These are phyloP conservation scores for Hirsutella minnesotensis DNA, from an alignment of 2,329 filamentous ascomycete genomes.

Conservation along the genomic window DNA sequence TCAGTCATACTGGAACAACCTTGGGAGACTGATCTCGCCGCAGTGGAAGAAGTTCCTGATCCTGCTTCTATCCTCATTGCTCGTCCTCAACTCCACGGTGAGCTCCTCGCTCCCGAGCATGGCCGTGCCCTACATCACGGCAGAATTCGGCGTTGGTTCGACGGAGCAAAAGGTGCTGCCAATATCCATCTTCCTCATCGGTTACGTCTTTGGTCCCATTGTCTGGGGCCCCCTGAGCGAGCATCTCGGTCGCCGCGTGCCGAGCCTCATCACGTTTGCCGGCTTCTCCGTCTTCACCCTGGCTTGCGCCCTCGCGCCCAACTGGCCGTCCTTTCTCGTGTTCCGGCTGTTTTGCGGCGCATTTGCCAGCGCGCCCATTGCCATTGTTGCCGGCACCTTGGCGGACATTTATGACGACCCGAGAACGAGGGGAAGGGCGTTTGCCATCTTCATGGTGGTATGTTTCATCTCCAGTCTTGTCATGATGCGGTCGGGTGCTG, in stretches of 20 bases:
- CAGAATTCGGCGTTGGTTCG: conserved; percentile 43
- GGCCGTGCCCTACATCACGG: conserved; percentile 43
- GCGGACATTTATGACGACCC: conserved; percentile 49
- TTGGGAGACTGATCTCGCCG: background rate
- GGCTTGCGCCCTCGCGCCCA: conserved; percentile 38
- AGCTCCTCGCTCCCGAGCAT: conserved; percentile 53
- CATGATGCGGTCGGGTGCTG: no score
- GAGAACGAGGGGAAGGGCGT: conserved; percentile 41
- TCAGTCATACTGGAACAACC: background rate
- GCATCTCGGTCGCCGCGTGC: conserved; percentile 41
- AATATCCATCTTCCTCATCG: conserved; percentile 51
- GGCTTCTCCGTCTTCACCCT: conserved; percentile 37
- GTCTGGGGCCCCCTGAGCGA: conserved; percentile 56
- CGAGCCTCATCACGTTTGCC: conserved; percentile 29
- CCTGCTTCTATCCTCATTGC: conserved; percentile 40
- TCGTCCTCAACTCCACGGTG: conserved; percentile 58
- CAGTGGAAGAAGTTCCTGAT: conserved; percentile 43
- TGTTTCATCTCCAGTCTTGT: background rate
- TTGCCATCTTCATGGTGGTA: conserved; percentile 53
- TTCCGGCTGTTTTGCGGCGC: conserved; percentile 39
- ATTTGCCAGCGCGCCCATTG: conserved; percentile 43
- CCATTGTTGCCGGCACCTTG: conserved; percentile 47
- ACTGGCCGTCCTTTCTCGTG: conserved; percentile 38
- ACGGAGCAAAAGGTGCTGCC: conserved; percentile 37
- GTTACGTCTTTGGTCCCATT: conserved; percentile 49